Percentiles rank a stretch among this genome's conserved stretches.
Evolutionary conservation across 163 green algal species (phyloP).

Genomic region (Chlamydomonas reinhardtii): DNA sequence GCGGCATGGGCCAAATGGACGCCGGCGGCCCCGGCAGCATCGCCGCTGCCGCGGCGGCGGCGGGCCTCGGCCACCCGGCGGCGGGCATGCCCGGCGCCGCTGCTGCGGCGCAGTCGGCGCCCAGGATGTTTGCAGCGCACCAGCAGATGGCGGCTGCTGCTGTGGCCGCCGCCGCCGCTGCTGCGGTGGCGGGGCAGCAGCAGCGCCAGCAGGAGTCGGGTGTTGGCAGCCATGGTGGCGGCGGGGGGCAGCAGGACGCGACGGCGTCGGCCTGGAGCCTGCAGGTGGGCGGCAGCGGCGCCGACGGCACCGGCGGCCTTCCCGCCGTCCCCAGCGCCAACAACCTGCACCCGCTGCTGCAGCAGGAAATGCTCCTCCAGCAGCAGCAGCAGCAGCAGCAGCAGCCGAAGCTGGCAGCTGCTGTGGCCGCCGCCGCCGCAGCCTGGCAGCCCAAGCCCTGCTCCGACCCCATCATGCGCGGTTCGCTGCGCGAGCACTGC

Average conservation of each 20-base stretch:
- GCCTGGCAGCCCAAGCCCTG: background rate
- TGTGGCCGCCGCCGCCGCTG: too few species aligned
- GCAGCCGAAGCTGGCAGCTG: background rate
- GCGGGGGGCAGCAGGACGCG: background rate
- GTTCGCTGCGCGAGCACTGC: background rate
- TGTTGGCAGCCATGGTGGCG: too few species aligned
- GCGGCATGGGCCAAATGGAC: background rate
- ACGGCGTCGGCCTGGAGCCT: background rate
- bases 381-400: constrained; percentile 10
- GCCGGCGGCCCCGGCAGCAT: background rate
- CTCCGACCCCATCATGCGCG: background rate
- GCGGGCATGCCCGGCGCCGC: background rate
- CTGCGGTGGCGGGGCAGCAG: too few species aligned
- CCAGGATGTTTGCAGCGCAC: too few species aligned
- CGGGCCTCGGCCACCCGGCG: background rate
- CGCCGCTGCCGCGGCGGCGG: constrained; percentile 11
- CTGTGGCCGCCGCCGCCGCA: background rate
- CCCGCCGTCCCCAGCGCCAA: background rate
- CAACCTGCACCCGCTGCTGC: constrained; percentile 36
- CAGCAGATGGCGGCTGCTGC: too few species aligned
- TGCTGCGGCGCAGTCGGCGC: too few species aligned
- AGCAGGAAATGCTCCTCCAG: constrained; percentile 18
- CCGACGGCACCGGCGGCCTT: background rate
- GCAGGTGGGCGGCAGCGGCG: background rate
- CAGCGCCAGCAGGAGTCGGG: too few species aligned